phyloP scores from a whole-genome alignment of 1,284 basidiomycete species.

The Sanghuangporus weigelae region DNA sequence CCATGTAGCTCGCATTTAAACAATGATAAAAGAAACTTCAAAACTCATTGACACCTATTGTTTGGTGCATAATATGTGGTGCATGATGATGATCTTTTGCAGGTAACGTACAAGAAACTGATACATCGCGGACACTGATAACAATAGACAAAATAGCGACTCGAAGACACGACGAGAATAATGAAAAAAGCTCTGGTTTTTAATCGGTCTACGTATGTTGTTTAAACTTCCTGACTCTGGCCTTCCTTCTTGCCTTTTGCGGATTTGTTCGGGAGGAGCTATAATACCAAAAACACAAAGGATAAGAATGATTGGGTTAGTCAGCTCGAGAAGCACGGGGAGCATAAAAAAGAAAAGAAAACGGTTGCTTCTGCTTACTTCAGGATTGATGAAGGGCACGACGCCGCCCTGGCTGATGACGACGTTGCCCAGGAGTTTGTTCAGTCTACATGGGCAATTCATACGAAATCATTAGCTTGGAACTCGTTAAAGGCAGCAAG shows the following conservation, averaged over 20 bases:
- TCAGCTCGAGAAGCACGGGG: constrained; percentile 18
- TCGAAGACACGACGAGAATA: neutral
- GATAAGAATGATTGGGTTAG: no score
- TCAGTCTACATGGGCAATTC: constrained; percentile 35
- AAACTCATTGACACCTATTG: no score
- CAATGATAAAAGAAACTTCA: no score
- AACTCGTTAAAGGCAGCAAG: neutral
- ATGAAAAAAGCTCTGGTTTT: neutral
- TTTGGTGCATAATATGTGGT: no score
- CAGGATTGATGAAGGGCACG: constrained; percentile 56
- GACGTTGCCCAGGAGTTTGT: constrained; percentile 73
- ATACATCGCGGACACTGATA: neutral
- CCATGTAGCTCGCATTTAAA: no score
- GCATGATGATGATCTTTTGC: no score
- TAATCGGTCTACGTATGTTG: neutral
- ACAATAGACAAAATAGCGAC: neutral
- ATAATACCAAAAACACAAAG: neutral
- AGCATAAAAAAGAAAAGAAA: neutral
- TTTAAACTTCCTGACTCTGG: constrained; percentile 14
- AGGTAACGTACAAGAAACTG: neutral
- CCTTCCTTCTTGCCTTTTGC: constrained; percentile 19
- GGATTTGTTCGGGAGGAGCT: constrained; percentile 54
- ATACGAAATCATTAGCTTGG: neutral
- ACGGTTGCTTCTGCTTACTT: constrained; percentile 26
- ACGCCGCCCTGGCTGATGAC: constrained; percentile 89